Evolutionary conservation across 352 stramenopile genomes (phyloP), one percentile per base, ranked within the genome.

Genomic region (Aphanomyces euteiches): DNA sequence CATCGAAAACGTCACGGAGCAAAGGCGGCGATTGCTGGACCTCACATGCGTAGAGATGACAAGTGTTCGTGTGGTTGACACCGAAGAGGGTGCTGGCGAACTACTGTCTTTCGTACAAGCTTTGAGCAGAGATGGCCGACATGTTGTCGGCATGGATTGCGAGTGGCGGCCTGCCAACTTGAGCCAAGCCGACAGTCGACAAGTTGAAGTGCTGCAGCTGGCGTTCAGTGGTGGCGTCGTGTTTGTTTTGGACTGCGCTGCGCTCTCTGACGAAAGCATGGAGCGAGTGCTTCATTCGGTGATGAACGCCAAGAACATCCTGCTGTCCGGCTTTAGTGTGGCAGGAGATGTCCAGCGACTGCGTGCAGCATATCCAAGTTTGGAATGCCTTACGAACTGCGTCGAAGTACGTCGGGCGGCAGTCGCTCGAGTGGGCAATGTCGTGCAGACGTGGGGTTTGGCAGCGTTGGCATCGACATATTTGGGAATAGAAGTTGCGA

Each of bases 141-240:
- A 61, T n/a, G 36, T 70, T 10, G 40, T 70, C 17, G 64, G 64
- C 7, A 19, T 60, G 6, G 64, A 70, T 41, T 70, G 64, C 64
- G 64, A 70, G 54, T 70, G 64, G 64, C 64, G 45, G 47, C 64
- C 64, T 7, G 34, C 40, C 12, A 17, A 47, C 5, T 50, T 54
- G 40, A 5, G 8, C 12, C n/a, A 12, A 17, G 39, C 3, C 38
- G 19, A 60, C 4, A 5, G 47, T 8, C 47, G 48, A 34, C 47
- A 19, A 10, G 47, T 61, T n/a, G 43, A 69, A 43, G 3, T 70
- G 34, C 8, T 70, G 17, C 64, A 70, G 21, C n/a, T 70, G 13
- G 64, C 64, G 7, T 39, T 70, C 19, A 36, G 47, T 8, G 15
- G 40, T 47, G 19, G 8, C 17, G 17, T 38, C 50, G 63, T 70